Evolutionary conservation across 352 stramenopile species (phyloP).

Genomic region (Globisporangium polare): DNA sequence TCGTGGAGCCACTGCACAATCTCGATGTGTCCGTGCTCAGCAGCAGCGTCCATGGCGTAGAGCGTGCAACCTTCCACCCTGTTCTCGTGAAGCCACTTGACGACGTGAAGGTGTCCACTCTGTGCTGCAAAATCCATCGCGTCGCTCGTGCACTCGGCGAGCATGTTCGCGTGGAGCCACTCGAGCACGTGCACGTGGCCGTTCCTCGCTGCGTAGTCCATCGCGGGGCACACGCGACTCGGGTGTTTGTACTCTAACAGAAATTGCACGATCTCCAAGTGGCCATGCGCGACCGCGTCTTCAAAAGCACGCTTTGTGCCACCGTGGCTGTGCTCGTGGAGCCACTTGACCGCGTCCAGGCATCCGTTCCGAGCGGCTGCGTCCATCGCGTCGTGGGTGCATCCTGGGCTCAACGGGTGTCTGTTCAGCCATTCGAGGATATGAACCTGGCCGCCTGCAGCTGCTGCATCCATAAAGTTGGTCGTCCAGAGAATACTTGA

Average conservation of each 20-base stretch:
- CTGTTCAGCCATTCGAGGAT: slow-evolving; percentile 3
- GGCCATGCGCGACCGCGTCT: slow-evolving; percentile 3
- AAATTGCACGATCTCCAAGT: slow-evolving; percentile 7
- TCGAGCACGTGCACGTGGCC: slow-evolving; percentile 3
- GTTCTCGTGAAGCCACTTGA: slow-evolving; percentile 57
- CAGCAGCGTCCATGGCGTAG: slow-evolving; percentile 11
- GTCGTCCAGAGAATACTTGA: slow-evolving; percentile 10
- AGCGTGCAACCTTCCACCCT: slow-evolving; percentile 17
- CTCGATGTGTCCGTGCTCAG: slow-evolving; percentile 34
- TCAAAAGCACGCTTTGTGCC: slow-evolving; percentile 8
- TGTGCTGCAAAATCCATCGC: slow-evolving; percentile 17
- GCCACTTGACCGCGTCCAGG: slow-evolving; percentile 2
- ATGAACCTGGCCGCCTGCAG: background rate
- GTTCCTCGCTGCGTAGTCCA: slow-evolving; percentile 13
- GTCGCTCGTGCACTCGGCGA: slow-evolving; percentile 12
- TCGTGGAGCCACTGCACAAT: slow-evolving; percentile 56
- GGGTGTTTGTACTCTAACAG: background rate
- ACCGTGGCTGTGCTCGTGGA: background rate
- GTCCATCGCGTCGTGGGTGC: slow-evolving; percentile 7
- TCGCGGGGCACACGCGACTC: slow-evolving; percentile 7
- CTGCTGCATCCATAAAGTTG: background rate
- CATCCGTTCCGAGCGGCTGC: background rate
- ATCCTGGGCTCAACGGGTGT: background rate
- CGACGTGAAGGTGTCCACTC: slow-evolving; percentile 40
- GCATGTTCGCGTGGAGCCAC: slow-evolving; percentile 10